These are phyloP conservation scores for Flaveria ramosissima DNA, from an alignment of 129 eudicot species.

Conservation along the genomic window DNA sequence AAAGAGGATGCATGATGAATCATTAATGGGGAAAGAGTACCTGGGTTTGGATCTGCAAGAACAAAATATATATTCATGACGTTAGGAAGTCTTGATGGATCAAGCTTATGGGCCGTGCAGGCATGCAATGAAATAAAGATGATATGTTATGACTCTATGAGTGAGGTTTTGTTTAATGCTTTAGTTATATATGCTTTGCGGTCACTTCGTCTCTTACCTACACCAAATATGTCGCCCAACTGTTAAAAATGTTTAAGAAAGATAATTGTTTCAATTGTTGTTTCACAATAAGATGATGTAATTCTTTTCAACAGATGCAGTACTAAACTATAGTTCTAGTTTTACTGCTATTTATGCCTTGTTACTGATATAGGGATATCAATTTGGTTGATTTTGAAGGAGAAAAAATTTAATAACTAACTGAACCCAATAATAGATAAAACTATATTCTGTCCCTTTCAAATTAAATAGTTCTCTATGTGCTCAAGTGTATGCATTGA, in stretches of 20 bases:
- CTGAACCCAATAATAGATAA: constrained; percentile 8
- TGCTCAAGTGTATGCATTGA: not conserved
- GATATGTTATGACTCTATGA: not conserved
- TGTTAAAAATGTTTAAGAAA: no score
- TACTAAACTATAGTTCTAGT: not conserved
- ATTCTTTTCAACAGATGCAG: not conserved
- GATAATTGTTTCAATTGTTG: not conserved
- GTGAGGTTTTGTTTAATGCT: not conserved
- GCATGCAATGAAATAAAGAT: not conserved
- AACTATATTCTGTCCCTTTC: not conserved
- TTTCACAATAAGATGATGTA: not conserved
- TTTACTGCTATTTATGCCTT: not conserved
- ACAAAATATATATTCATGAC: not conserved
- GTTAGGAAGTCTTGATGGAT: not conserved
- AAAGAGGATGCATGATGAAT: not conserved
- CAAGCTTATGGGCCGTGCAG: not conserved
- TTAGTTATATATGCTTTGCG: not conserved
- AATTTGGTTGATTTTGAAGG: not conserved
- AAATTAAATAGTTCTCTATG: not conserved
- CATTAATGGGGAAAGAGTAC: not conserved
- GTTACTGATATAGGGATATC: not conserved
- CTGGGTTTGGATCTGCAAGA: constrained; percentile 12
- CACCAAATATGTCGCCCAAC: not conserved
- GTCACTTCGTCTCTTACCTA: not conserved
- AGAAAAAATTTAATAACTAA: not conserved